Conservation (phyloP, 1,284 basidiomycete species). For the Heterobasidion parviporum region DNA sequence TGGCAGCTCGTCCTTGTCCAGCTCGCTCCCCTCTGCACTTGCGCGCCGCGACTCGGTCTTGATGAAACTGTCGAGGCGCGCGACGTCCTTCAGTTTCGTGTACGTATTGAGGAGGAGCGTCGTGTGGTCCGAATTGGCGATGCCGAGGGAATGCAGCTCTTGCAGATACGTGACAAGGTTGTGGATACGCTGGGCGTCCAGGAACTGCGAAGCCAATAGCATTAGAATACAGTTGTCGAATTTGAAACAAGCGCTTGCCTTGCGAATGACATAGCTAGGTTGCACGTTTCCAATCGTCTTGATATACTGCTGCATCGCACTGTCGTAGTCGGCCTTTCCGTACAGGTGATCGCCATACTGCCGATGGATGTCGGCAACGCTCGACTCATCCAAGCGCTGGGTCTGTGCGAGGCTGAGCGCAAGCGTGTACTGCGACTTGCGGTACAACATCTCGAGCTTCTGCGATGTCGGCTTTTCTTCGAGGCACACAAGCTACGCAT, state of each 20-base stretch:
- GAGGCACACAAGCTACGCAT: conserved; percentile 54
- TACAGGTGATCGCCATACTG: conserved; percentile 94
- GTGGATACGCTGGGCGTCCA: conserved; percentile 93
- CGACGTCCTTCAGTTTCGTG: conserved; percentile 91
- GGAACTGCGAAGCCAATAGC: conserved; percentile 58
- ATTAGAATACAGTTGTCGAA: not conserved
- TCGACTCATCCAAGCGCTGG: conserved; percentile 61
- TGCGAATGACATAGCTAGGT: conserved; percentile 94
- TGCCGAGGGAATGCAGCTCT: conserved; percentile 82
- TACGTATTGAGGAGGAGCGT: conserved; percentile 95
- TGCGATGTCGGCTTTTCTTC: conserved; percentile 73
- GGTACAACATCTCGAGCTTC: conserved; percentile 79
- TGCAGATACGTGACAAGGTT: conserved; percentile 95
- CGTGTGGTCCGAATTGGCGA: conserved; percentile 95
- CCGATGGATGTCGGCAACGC: conserved; percentile 79
- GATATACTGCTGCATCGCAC: conserved; percentile 87
- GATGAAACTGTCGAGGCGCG: conserved; percentile 87
- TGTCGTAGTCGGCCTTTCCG: conserved; percentile 86
- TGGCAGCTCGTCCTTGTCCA: conserved; percentile 63
- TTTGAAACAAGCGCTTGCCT: conserved; percentile 39
- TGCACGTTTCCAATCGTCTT: conserved; percentile 86
- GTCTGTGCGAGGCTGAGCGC: conserved; percentile 76
- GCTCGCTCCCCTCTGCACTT: conserved; percentile 24
- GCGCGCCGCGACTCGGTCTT: conserved; percentile 62
- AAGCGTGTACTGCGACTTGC: conserved; percentile 65